These are phyloP conservation scores for Podila epigama DNA, from an alignment of 192 early-diverging fungal species.

Conservation along the genomic window DNA sequence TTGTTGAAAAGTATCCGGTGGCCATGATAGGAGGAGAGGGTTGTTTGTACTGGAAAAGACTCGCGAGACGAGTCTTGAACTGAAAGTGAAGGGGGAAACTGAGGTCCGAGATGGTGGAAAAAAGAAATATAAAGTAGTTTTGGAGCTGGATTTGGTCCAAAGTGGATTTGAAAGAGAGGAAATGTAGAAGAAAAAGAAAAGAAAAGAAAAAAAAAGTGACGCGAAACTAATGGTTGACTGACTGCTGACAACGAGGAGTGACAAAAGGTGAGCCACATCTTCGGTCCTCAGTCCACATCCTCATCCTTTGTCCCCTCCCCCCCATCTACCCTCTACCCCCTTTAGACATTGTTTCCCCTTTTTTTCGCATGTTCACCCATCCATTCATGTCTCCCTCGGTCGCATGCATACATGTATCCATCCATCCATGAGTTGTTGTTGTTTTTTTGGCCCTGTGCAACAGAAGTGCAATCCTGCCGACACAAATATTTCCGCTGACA, in stretches of 20 bases:
- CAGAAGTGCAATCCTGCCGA: not conserved
- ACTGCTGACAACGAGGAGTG: not conserved
- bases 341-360: too few relatives aligned
- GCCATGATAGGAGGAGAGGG: conserved; percentile 22
- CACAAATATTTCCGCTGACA: not conserved
- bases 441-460: too few relatives aligned
- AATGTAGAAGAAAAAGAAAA: not conserved
- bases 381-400: too few relatives aligned
- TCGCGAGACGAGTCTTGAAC: conserved; percentile 46
- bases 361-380: too few relatives aligned
- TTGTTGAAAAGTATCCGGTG: conserved; percentile 25
- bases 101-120: conserved; percentile 44
- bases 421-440: not conserved
- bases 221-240: not conserved
- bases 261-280: not conserved
- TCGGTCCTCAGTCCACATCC: too few relatives aligned
- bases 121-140: not conserved
- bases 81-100: conserved; percentile 35
- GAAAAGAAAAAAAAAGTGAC: not conserved
- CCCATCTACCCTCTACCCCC: too few relatives aligned
- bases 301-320: too few relatives aligned
- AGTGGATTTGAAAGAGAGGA: not conserved
- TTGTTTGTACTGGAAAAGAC: conserved; percentile 16
- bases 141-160: not conserved
- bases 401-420: too few relatives aligned